phyloP scores from a whole-genome alignment of 129 eudicot genomes.

The Flaveria bidentis region DNA sequence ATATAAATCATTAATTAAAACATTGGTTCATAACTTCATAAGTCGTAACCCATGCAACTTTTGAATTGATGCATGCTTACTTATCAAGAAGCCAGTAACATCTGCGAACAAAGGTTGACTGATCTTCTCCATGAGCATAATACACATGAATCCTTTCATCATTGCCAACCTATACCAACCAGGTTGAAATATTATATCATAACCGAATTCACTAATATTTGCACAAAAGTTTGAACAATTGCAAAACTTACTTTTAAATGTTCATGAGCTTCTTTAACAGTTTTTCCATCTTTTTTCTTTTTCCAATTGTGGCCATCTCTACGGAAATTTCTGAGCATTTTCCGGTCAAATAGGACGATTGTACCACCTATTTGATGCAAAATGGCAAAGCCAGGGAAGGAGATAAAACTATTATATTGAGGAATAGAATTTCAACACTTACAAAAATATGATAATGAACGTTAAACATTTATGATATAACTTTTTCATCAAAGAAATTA shows the following conservation, averaged over 20 bases:
- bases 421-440: not conserved
- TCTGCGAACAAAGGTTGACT: constrained; percentile 91
- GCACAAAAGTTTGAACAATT: not conserved
- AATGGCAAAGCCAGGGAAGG: not conserved
- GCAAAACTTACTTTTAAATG: constrained; percentile 69
- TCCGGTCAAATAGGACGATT: constrained; percentile 83
- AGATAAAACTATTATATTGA: constrained; percentile 8
- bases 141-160: constrained; percentile 96
- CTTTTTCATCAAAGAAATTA: constrained; percentile 4
- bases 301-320: constrained; percentile 96
- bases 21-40: not conserved
- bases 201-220: constrained; percentile 10
- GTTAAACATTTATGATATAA: not conserved
- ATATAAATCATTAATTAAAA: constrained; percentile 6
- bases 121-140: constrained; percentile 94
- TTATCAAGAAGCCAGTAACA: constrained; percentile 99
- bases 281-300: constrained; percentile 95
- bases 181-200: constrained; percentile 10
- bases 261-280: constrained; percentile 98
- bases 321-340: constrained; percentile 91
- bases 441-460: constrained; percentile 5
- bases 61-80: constrained; percentile 62
- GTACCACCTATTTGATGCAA: constrained; percentile 70
- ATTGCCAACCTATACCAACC: constrained; percentile 64
- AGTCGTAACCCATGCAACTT: constrained; percentile 19